Base-by-base conservation (phyloP, 495 filamentous ascomycete genomes). In the Penicillium cataractarum region DNA sequence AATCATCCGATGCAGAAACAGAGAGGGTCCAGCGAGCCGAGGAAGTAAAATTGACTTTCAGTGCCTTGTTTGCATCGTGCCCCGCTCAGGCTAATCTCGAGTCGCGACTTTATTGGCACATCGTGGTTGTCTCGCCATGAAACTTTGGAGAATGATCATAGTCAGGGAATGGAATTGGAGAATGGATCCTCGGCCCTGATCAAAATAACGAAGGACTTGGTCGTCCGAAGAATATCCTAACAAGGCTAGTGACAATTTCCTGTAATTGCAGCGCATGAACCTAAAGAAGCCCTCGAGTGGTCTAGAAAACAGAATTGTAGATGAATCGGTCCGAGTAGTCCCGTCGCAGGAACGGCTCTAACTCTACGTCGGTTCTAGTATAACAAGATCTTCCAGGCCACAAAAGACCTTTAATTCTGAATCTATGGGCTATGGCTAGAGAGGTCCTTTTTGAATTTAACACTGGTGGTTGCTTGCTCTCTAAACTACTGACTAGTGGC, bases 281-380 rank as follows among this genome's bases (percentile, higher is more conserved):
- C 46, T 48, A 51, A 19, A 0, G 22, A 3, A 33, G 57, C 17
- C 13, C 22, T 63, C 48, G 10, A 53, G n/a, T n/a, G n/a, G n/a
- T n/a, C n/a, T 46, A n/a, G 37, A 53, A 49, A 17, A 33, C 40
- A 26, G 22, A 3, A 15, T 29, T 6, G 3, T 44, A 19, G 39
- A 10, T 44, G 19, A 22, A 44, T 44, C 37, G 17, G 7, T 40
- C 26, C 39, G 27, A 52, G n/a, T 53, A 35, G 19, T 52, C 54
- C 29, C 7, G 54, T 33, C 35, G 33, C 46, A 52, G 57, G 51
- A 63, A 57, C 26, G 21, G 51, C 55, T 21, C 22, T 1, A 19
- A 31, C 42, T 29, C 29, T 24, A 1, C 19, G 13, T 6, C 12
- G 13, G 8, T 53, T 33, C 7, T 49, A 29, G 22, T 4, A 29